Evolutionary conservation across 1,284 basidiomycete species (phyloP), one percentile per base, ranked within the genome.

Genomic region (Rhodotorula sp.): DNA sequence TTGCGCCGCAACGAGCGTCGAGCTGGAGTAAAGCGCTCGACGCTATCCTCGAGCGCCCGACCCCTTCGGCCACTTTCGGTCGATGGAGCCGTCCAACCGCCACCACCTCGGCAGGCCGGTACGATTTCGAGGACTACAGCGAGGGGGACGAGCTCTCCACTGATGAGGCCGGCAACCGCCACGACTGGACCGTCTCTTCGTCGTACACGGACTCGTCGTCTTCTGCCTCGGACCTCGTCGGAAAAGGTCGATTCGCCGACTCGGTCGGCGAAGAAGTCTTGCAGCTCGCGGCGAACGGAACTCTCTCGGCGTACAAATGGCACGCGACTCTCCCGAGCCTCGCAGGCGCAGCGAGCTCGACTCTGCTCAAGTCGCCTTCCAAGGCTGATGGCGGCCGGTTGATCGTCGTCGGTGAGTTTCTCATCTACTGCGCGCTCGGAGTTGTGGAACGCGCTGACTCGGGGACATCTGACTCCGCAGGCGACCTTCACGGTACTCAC

Each of bases 401-500:
- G 33, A 71, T 78, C 58, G 58, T 78, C 14, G 72, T 77, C 22
- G 77, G 77, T 75, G 30, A 22, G 66, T 66, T 1, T 18, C 7
- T 1, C n/a, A 14, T 20, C 60, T 33, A 8, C 22, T 22, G 6
- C 18, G 24, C 45, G 10, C 4, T 8, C n/a, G 22, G 7, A 8
- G 26, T 42, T 26, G 4, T 54, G 2, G 10, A 18, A 42, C 4
- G 3, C 42, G n/a, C 22, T 15, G 14, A 42, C 18, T 49, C 37
- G 45, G 20, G 7, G 70, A 81, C 93, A 37, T 7, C 8, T 26
- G 26, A 3, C 1, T 44, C 3, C 17, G 17, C 64, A 75, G 93
- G 93, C 24, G 93, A 95, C 77, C 84, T 95, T 4, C 93, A 95
- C 83, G 91, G 91, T 57, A 91, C 88, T 84, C 83, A 86, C 68